Conservation (phyloP, 805 yeast species). For the Saccharomycopsis selenospora region DNA sequence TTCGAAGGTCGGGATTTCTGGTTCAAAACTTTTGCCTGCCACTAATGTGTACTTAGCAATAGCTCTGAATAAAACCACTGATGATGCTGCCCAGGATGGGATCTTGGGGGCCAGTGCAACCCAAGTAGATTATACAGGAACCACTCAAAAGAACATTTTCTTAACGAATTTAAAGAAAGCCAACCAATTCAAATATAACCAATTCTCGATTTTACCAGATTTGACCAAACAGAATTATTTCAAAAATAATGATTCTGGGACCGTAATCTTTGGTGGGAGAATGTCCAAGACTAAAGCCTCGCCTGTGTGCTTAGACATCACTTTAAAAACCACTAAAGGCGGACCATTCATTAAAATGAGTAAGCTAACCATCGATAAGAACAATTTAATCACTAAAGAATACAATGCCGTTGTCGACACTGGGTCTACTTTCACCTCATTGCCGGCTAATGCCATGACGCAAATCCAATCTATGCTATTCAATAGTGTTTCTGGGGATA, state of each 20-base stretch:
- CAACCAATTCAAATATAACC: not conserved
- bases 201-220: not conserved
- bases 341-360: not conserved
- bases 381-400: too few relatives aligned
- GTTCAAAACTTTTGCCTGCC: not conserved
- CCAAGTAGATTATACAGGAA: not conserved
- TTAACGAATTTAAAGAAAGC: not conserved
- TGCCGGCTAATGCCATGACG: too few relatives aligned
- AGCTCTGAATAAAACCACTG: not conserved
- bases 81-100: not conserved
- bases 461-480: too few relatives aligned
- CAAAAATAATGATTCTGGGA: not conserved
- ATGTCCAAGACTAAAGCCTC: not conserved
- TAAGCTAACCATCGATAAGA: too few relatives aligned
- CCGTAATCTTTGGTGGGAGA: constrained; percentile 1
- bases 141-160: not conserved
- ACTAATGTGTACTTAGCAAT: not conserved
- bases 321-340: not conserved
- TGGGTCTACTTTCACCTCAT: too few relatives aligned
- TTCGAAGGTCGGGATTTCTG: not conserved
- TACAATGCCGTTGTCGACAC: too few relatives aligned
- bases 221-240: not conserved
- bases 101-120: not conserved
- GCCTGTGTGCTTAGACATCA: constrained; percentile 1
- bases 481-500: too few relatives aligned